Evolutionary conservation across 75 land plant genomes (phyloP).

Genomic region (Pinus taeda): DNA sequence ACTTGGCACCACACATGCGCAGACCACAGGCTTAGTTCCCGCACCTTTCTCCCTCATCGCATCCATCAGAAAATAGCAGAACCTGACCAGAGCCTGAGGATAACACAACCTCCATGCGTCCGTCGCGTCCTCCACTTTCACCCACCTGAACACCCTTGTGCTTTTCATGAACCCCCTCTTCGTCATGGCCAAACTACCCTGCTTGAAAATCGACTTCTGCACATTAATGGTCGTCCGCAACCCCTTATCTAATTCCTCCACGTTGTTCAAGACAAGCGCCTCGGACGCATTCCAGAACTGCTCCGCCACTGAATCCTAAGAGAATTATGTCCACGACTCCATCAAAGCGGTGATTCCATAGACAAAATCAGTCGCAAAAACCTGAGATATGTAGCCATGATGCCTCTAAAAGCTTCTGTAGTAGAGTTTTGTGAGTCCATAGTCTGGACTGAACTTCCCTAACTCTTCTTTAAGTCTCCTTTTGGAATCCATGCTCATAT

Average conservation of each 20-base stretch:
- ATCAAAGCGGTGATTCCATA: slow-evolving; percentile 90
- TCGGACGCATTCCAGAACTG: slow-evolving; percentile 64
- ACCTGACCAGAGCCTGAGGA: slow-evolving; percentile 84
- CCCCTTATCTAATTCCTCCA: slow-evolving; percentile 37
- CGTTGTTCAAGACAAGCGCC: slow-evolving; percentile 58
- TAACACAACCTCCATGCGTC: slow-evolving; percentile 65
- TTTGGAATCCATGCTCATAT: slow-evolving; percentile 80
- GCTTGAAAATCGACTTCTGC: slow-evolving; percentile 73
- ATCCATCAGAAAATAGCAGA: slow-evolving; percentile 89
- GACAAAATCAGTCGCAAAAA: slow-evolving; percentile 93
- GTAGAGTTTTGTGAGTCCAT: slow-evolving; percentile 76
- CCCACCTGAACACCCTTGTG: slow-evolving; percentile 73
- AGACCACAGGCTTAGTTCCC: slow-evolving; percentile 77
- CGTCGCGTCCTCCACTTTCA: slow-evolving; percentile 66
- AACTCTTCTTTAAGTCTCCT: slow-evolving; percentile 70
- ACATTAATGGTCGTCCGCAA: slow-evolving; percentile 23
- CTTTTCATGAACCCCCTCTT: slow-evolving; percentile 75
- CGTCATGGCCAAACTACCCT: slow-evolving; percentile 83
- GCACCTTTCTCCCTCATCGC: slow-evolving; percentile 80
- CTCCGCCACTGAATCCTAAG: slow-evolving; percentile 45
- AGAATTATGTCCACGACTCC: slow-evolving; percentile 44
- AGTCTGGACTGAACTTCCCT: slow-evolving; percentile 58
- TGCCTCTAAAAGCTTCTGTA: slow-evolving; percentile 70
- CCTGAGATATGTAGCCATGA: slow-evolving; percentile 76
- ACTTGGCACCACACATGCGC: slow-evolving; percentile 66